Evolutionary conservation across 208 protist genomes (phyloP).

Genomic region (Trypanosoma melophagium): DNA sequence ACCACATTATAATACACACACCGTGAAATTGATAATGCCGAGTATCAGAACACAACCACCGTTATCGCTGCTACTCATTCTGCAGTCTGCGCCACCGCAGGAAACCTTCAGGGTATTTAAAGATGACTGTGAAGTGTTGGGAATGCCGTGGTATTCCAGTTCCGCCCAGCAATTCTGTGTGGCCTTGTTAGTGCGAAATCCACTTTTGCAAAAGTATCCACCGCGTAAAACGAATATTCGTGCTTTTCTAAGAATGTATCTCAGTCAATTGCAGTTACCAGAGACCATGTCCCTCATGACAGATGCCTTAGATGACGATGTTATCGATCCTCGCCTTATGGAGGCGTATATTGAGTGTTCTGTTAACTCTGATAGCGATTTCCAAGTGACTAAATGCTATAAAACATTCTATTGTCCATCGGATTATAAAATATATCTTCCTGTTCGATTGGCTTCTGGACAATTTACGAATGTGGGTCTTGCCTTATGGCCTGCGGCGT

Average conservation of each 20-base stretch:
- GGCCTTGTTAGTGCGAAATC: constrained; percentile 56
- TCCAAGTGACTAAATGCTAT: constrained; percentile 48
- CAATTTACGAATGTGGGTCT: constrained; percentile 83
- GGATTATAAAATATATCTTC: constrained; percentile 34
- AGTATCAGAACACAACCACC: constrained; percentile 26
- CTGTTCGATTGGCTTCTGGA: constrained; percentile 49
- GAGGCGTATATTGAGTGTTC: constrained; percentile 58
- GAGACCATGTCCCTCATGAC: constrained; percentile 3
- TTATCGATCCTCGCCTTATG: constrained; percentile 55
- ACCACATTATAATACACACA: too few relatives aligned
- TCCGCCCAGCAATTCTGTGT: constrained; percentile 55
- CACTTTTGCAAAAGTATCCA: constrained; percentile 49
- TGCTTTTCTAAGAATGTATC: constrained; percentile 63
- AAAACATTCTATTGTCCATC: constrained; percentile 50
- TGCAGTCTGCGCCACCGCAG: constrained; percentile 63
- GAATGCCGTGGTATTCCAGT: constrained; percentile 50
- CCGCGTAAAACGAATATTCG: constrained; percentile 53
- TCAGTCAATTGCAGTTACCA: constrained; percentile 57
- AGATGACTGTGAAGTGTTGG: constrained; percentile 48
- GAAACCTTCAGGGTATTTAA: constrained; percentile 65
- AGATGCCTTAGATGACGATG: constrained; percentile 22
- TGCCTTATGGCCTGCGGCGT: constrained; percentile 75
- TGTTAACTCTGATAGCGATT: constrained; percentile 11
- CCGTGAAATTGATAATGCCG: too few relatives aligned
- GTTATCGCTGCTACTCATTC: constrained; percentile 54